Evolutionary conservation across 306 rosid species (phyloP).

Genomic region (Vicia sativa): DNA sequence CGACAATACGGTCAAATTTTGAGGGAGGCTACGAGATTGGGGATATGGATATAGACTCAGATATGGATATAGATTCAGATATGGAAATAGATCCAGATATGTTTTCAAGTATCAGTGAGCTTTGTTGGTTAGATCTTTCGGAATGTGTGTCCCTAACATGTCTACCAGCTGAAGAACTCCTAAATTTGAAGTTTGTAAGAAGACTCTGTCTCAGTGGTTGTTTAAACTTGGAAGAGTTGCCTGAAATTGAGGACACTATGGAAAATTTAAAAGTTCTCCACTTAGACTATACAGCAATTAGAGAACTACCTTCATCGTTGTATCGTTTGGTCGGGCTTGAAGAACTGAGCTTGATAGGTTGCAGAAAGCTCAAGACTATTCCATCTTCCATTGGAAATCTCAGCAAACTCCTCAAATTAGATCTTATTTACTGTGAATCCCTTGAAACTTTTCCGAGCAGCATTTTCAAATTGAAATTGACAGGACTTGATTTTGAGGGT

Average conservation of each 20-base stretch:
- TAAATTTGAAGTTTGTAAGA: conserved; percentile 11
- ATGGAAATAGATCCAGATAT: not conserved
- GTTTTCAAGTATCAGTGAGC: not conserved
- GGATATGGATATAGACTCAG: not conserved
- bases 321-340: conserved; percentile 30
- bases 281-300: conserved; percentile 11
- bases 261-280: not conserved
- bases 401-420: conserved; percentile 8
- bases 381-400: conserved; percentile 44
- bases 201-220: not conserved
- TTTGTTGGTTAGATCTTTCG: conserved; percentile 36
- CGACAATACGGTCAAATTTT: not conserved
- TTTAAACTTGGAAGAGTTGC: conserved; percentile 5
- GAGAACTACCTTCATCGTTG: conserved; percentile 22
- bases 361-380: conserved; percentile 16
- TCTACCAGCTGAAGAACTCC: conserved; percentile 16
- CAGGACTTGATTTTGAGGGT: conserved; percentile 26
- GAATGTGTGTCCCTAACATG: conserved; percentile 30
- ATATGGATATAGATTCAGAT: no score
- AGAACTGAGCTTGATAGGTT: conserved; percentile 15
- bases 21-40: not conserved
- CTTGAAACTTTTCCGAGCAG: conserved; percentile 34
- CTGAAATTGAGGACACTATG: not conserved
- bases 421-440: conserved; percentile 27
- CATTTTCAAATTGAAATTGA: conserved; percentile 34